Evolutionary conservation across 495 filamentous ascomycete genomes (phyloP).

Genomic region (Podospora australis): DNA sequence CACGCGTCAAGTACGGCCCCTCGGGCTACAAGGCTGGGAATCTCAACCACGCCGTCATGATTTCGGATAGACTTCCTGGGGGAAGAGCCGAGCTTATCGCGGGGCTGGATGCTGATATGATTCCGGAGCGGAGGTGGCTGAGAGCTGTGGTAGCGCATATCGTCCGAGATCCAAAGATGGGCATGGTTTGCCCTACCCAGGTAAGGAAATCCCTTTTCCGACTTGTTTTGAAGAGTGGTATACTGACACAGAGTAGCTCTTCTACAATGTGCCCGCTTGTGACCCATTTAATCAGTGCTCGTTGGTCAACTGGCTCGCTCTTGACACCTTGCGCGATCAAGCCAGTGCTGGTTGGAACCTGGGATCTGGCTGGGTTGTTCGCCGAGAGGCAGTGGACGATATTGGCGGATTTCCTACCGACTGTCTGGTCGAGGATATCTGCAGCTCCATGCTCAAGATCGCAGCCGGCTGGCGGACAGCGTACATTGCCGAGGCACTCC

Average conservation of each 20-base stretch:
- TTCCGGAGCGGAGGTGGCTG: conserved; percentile 48
- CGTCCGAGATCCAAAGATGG: conserved; percentile 40
- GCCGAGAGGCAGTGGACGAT: conserved; percentile 41
- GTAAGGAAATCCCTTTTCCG: too few species aligned
- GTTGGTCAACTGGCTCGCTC: conserved; percentile 13
- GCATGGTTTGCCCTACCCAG: conserved; percentile 47
- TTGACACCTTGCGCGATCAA: conserved; percentile 45
- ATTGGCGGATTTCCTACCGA: conserved; percentile 48
- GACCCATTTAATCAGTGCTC: conserved; percentile 42
- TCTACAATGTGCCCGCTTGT: conserved; percentile 47
- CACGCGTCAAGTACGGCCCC: conserved; percentile 40
- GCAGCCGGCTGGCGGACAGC: conserved; percentile 47
- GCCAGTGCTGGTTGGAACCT: conserved; percentile 46
- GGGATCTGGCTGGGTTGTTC: conserved; percentile 47
- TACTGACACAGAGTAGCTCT: conserved; percentile 29
- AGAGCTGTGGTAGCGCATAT: conserved; percentile 44
- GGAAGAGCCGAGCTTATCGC: conserved; percentile 44
- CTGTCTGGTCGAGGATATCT: conserved; percentile 47
- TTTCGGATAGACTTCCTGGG: conserved; percentile 28
- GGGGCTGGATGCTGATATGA: conserved; percentile 52
- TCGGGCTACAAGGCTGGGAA: conserved; percentile 54
- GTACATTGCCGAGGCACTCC: conserved; percentile 45
- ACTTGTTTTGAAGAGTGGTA: background rate
- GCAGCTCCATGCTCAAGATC: conserved; percentile 40
- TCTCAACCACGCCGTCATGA: conserved; percentile 42